Evolutionary conservation across 345 rosid species (phyloP).

Genomic region (Populus davidiana): DNA sequence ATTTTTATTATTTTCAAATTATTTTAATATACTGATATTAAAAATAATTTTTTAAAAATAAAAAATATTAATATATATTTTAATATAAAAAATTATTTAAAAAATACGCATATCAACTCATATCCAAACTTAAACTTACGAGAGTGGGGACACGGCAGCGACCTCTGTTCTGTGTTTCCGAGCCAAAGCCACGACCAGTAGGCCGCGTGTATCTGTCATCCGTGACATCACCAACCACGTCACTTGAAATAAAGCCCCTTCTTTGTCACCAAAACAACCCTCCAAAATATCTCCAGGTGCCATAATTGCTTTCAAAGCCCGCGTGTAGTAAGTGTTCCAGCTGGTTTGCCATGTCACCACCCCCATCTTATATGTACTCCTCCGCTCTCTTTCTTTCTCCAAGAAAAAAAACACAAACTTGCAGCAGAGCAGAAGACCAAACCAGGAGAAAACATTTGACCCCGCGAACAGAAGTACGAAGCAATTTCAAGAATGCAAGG

Average conservation of each 20-base stretch:
- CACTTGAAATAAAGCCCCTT: neutral
- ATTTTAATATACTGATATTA: too few species aligned
- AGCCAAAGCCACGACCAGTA: neutral
- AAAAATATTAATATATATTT: too few species aligned
- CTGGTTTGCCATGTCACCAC: neutral
- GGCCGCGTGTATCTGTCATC: neutral
- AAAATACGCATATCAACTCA: too few species aligned
- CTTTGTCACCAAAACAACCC: neutral
- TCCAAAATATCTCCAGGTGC: neutral
- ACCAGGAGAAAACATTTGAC: neutral
- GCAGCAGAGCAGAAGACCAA: neutral
- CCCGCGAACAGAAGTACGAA: neutral
- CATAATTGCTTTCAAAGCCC: neutral
- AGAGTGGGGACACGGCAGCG: too few species aligned
- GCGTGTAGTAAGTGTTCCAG: neutral
- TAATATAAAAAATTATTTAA: too few species aligned
- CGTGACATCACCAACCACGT: neutral
- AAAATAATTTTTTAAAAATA: too few species aligned
- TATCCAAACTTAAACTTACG: too few species aligned
- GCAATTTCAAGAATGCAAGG: conserved; percentile 31
- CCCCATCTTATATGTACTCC: conserved; percentile 18
- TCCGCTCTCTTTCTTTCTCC: neutral
- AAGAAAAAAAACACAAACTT: neutral
- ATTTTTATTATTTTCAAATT: too few species aligned
- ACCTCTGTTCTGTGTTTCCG: neutral